Evolutionary conservation across 495 filamentous ascomycete genomes (phyloP).

Genomic region (Apodospora peruviana): DNA sequence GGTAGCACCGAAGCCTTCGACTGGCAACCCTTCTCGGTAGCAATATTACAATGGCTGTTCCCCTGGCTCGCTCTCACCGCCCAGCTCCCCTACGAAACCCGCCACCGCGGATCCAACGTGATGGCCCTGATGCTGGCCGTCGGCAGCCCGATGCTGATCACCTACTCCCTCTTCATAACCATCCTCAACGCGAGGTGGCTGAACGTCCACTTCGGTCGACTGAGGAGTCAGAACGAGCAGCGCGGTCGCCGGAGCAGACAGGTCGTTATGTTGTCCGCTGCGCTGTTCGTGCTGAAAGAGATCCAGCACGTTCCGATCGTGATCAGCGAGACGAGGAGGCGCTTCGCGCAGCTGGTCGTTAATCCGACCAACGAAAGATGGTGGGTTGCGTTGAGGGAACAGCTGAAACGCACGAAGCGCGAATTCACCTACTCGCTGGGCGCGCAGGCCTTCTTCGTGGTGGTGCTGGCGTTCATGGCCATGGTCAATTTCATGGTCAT

Average conservation of each 20-base stretch:
- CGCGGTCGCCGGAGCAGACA: neutral
- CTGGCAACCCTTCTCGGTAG: too few species aligned
- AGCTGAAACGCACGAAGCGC: neutral
- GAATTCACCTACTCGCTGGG: neutral
- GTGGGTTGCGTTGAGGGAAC: neutral
- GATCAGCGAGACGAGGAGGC: neutral
- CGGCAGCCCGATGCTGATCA: constrained; percentile 1
- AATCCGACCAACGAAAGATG: neutral
- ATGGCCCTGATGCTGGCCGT: constrained; percentile 1
- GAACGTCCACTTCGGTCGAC: neutral
- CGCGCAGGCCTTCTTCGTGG: neutral
- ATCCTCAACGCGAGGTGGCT: constrained; percentile 6
- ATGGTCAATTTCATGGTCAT: too few species aligned
- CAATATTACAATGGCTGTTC: too few species aligned
- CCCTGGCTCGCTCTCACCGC: constrained; percentile 9
- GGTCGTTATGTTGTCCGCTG: neutral
- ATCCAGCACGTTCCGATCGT: constrained; percentile 2
- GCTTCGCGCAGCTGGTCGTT: neutral
- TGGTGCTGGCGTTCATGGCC: constrained; percentile 1
- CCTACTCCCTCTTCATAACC: constrained; percentile 3
- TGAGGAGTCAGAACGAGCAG: neutral
- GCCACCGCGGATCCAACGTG: neutral
- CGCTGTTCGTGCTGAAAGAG: neutral
- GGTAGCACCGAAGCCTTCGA: too few species aligned
- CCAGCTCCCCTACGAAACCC: constrained; percentile 4